These are phyloP conservation scores for Sordaria brevicollis DNA, from an alignment of 495 filamentous ascomycete species.

Conservation along the genomic window DNA sequence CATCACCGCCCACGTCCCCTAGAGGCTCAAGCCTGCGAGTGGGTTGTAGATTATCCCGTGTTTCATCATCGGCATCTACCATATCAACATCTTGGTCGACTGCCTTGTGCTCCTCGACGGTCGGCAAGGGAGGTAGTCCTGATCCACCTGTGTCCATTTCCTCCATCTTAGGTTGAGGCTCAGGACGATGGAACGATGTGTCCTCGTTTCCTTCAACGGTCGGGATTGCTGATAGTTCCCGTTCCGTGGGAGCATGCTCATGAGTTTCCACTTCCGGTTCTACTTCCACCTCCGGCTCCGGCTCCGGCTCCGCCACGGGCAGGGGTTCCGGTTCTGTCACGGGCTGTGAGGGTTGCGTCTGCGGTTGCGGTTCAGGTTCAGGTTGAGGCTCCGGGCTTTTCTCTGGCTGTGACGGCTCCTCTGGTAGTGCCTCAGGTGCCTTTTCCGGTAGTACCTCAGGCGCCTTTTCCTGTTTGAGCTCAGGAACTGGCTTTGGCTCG, in stretches of 20 bases:
- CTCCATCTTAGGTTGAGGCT: slow-evolving; percentile 28
- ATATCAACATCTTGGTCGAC: slow-evolving; percentile 25
- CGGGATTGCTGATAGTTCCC: slow-evolving; percentile 17
- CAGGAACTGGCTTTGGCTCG: neutral
- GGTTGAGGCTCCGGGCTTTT: neutral
- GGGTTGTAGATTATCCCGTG: slow-evolving; percentile 25
- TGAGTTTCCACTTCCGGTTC: slow-evolving; percentile 6
- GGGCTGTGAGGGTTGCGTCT: neutral
- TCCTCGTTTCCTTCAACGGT: slow-evolving; percentile 21
- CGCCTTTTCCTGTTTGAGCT: neutral
- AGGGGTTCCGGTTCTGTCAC: neutral
- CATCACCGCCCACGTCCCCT: slow-evolving; percentile 1
- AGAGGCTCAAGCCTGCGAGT: slow-evolving; percentile 39
- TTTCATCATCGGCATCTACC: slow-evolving; percentile 31
- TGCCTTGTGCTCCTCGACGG: slow-evolving; percentile 13
- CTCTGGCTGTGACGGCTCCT: neutral
- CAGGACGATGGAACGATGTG: slow-evolving; percentile 4
- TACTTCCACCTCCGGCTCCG: neutral
- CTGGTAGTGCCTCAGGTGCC: neutral
- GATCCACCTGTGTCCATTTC: slow-evolving; percentile 28
- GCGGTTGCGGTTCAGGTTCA: neutral
- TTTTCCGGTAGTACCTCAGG: neutral
- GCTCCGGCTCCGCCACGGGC: neutral
- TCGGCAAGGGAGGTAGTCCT: slow-evolving; percentile 18
- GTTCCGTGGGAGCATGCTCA: slow-evolving; percentile 2